Conservation (phyloP, 2,329 filamentous ascomycete genomes). For the Juglanconis oblonga region DNA sequence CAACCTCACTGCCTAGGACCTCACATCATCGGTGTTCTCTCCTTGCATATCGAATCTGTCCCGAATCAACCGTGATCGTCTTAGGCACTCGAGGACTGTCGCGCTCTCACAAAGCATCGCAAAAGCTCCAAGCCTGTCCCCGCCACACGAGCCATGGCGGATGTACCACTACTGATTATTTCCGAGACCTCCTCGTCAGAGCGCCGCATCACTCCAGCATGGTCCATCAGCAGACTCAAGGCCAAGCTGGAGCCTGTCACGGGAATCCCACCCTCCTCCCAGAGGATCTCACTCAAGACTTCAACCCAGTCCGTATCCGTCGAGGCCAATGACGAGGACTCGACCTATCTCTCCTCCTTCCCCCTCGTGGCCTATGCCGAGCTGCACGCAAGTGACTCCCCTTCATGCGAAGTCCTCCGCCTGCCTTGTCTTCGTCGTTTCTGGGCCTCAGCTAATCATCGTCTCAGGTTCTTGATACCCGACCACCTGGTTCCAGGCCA, state of each 20-base stretch:
- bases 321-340: constrained; percentile 71
- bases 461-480: constrained; percentile 71
- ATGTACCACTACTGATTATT: constrained; percentile 71
- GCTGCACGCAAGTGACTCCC: constrained; percentile 64
- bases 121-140: no score
- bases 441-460: constrained; percentile 21
- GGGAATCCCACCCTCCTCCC: constrained; percentile 77
- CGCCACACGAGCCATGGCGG: constrained; percentile 52
- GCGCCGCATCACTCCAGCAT: constrained; percentile 86
- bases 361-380: constrained; percentile 72
- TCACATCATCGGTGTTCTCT: background rate
- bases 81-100: no score
- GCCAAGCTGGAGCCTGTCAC: constrained; percentile 88
- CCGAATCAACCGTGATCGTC: no score
- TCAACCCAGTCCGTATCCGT: constrained; percentile 60
- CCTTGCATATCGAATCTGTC: no score
- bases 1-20: background rate
- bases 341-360: constrained; percentile 60
- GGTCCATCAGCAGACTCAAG: constrained; percentile 83
- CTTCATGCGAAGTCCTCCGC: background rate
- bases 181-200: constrained; percentile 80
- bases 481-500: constrained; percentile 69
- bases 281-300: constrained; percentile 71
- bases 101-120: no score
- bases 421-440: background rate